Percentiles rank a stretch among this genome's conserved stretches.
phyloP scores from a whole-genome alignment of 257 asterid genomes.

The Petunia secreta region DNA sequence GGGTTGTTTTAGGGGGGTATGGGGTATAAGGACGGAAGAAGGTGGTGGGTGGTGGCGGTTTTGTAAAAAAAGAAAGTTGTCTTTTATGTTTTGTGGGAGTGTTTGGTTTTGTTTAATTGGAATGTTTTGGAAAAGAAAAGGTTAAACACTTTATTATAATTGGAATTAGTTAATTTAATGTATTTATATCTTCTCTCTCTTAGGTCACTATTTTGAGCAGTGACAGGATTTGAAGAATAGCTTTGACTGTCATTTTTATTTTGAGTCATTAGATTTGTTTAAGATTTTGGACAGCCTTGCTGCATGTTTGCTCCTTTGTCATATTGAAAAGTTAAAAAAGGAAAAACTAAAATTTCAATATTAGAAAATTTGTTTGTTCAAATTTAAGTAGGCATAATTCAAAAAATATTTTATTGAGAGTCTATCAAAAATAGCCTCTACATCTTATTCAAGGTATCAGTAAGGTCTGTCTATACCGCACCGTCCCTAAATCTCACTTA shows the following conservation, averaged over 20 bases:
- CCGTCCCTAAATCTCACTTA: too few relatives aligned
- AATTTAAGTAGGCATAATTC: too few relatives aligned
- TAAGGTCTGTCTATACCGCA: too few relatives aligned
- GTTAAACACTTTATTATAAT: conserved; percentile 18
- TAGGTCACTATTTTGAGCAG: conserved; percentile 26
- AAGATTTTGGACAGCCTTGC: conserved; percentile 16
- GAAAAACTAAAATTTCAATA: neutral
- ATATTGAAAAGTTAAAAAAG: neutral
- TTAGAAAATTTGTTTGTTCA: too few relatives aligned
- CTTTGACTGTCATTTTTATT: conserved; percentile 1
- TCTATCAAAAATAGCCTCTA: too few relatives aligned
- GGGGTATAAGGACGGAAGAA: conserved; percentile 25
- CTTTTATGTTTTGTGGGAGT: conserved; percentile 20
- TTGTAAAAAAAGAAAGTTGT: conserved; percentile 28
- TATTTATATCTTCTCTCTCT: conserved; percentile 29
- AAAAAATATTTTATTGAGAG: too few relatives aligned
- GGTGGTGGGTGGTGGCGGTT: conserved; percentile 44
- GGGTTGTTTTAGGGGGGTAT: conserved; percentile 37
- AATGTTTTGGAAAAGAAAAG: conserved; percentile 46
- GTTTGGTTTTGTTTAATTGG: conserved; percentile 27
- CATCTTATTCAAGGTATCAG: too few relatives aligned
- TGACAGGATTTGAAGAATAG: conserved; percentile 22
- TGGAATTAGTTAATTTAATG: neutral
- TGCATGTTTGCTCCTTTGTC: neutral
- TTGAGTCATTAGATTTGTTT: conserved; percentile 14